These are phyloP conservation scores for Citrus mangshanensis DNA, from an alignment of 345 rosid genomes.

Conservation along the genomic window DNA sequence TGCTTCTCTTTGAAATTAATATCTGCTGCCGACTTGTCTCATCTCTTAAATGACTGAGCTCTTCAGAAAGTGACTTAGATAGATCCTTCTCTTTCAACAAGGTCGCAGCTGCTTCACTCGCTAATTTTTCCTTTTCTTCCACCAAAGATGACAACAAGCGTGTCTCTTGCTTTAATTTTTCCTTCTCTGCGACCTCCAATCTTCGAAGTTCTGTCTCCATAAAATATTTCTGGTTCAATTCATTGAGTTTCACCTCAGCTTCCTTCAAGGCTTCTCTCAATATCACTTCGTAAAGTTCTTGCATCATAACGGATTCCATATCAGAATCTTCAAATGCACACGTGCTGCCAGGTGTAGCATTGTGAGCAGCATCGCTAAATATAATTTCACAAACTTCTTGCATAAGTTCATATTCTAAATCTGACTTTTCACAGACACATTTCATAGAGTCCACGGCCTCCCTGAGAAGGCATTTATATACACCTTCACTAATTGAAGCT, in stretches of 20 bases:
- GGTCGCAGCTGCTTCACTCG: constrained; percentile 33
- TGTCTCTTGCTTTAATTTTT: constrained; percentile 17
- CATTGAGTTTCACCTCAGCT: constrained; percentile 46
- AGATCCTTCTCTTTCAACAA: constrained; percentile 48
- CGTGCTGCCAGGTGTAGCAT: constrained; percentile 24
- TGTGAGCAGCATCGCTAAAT: constrained; percentile 35
- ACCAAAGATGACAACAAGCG: too few species aligned
- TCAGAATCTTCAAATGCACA: constrained; percentile 43
- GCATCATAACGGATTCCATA: constrained; percentile 39
- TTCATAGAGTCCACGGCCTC: constrained; percentile 21
- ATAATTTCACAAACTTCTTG: constrained; percentile 37
- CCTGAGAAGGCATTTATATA: constrained; percentile 43
- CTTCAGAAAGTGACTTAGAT: constrained; percentile 33
- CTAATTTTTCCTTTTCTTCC: constrained; percentile 32
- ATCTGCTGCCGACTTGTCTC: constrained; percentile 35
- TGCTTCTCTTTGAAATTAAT: constrained; percentile 29
- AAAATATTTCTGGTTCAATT: constrained; percentile 31
- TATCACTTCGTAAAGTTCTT: constrained; percentile 39
- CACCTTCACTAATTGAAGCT: constrained; percentile 48
- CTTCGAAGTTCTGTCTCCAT: constrained; percentile 32
- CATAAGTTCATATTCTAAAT: constrained; percentile 28
- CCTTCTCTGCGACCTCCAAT: constrained; percentile 44
- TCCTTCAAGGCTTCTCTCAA: constrained; percentile 56
- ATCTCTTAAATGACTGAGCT: constrained; percentile 34
- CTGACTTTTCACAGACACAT: constrained; percentile 33